Evolutionary conservation across 2,329 filamentous ascomycete genomes (phyloP), one percentile per base, ranked within the genome.

Genomic region (Arthrobotrys musiformis): DNA sequence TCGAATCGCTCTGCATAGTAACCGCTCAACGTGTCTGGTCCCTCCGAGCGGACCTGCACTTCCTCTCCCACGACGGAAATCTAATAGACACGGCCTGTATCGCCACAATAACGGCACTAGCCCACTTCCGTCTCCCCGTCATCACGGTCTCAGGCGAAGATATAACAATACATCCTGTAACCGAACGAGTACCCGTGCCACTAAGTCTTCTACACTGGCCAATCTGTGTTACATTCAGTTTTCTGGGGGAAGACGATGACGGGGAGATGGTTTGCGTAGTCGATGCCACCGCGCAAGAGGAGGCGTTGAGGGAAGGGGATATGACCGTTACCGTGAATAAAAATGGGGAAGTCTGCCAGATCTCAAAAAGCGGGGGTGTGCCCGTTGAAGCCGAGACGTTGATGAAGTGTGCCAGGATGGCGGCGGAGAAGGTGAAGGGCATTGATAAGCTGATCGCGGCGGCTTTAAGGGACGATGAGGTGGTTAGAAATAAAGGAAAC

Each of bases 11-110:
- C 50, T 99, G 95, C 84, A 92, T 99, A 22, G 87, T 97, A 28
- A 93, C 95, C 9, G 94, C 93, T 6, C 87, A 92, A 76, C 97
- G 96, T 84, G 95, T 92, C 85, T 99, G 95, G 90, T 91, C 91
- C 77, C 88, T 99, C 79, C 90, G 94, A 72, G 94, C 93, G 19
- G 94, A 98, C 83, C 89, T 98, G 22, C 95, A 99, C 84, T 90
- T 98, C 54, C 88, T 98, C 52, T 91, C 93, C 61, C 93, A 94
- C 82, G 94, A 98, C 83, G 95, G 95, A 64, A 94, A 94, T 80
- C 86, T 99, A 46, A 89, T 95, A 37, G 94, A 98, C 83, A 90
- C 91, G 1, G 89, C 92, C 22, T 97, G 94, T 82, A 88, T 97
- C 63, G 93, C 93, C 30, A 90, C 97, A 63, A 90, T 98, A 80